Percentiles rank a stretch among this genome's conserved stretches.
These are phyloP conservation scores for Solanum arcanum DNA, from an alignment of 257 asterid genomes.

Conservation along the genomic window DNA sequence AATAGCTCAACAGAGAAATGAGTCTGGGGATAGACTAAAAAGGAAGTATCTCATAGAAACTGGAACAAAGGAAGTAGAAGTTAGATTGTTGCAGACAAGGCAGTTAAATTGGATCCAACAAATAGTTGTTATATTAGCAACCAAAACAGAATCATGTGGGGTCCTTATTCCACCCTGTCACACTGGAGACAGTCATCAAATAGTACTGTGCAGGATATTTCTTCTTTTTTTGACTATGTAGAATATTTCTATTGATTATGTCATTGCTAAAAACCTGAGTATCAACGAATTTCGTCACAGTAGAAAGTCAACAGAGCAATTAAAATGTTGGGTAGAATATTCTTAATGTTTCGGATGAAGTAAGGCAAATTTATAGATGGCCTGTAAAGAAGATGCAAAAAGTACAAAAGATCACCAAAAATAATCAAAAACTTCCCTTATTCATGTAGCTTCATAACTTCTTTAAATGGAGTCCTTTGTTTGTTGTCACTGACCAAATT, in stretches of 20 bases:
- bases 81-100: background rate
- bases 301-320: background rate
- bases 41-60: background rate
- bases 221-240: background rate
- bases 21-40: background rate
- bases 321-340: background rate
- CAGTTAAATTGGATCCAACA: background rate
- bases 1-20: background rate
- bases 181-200: background rate
- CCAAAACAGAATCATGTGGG: background rate
- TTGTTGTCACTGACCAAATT: background rate
- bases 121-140: background rate
- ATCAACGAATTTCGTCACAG: background rate
- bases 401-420: background rate
- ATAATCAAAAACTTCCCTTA: background rate
- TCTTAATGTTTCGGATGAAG: background rate
- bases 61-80: background rate
- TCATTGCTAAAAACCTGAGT: background rate
- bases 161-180: background rate
- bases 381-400: background rate
- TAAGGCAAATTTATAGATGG: background rate
- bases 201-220: background rate
- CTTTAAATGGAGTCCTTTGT: background rate
- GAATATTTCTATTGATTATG: background rate
- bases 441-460: background rate